A percentile compares a stretch with the other conserved stretches of the same genome.
phyloP scores from a whole-genome alignment of 208 protist genomes.

The Leishmania amazonensis region DNA sequence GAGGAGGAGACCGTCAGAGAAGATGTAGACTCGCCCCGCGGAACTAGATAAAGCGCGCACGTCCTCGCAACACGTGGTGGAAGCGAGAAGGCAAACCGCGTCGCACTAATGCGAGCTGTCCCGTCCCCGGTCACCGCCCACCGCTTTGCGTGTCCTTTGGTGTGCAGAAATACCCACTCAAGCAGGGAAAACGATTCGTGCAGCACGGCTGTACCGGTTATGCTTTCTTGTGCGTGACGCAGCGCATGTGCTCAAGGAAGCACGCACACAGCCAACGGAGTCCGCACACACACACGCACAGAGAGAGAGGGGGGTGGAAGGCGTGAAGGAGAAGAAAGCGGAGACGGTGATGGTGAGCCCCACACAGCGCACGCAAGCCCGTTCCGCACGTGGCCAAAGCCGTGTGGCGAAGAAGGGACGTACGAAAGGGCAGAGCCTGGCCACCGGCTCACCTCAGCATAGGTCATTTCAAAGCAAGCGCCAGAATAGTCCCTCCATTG shows the following conservation, averaged over 20 bases:
- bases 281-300: not conserved
- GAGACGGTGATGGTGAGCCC: not conserved
- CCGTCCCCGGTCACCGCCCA: not conserved
- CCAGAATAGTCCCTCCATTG: not conserved
- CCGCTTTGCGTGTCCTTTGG: not conserved
- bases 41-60: not conserved
- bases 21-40: not conserved
- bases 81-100: not conserved
- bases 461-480: not conserved
- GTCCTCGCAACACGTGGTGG: not conserved
- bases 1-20: not conserved
- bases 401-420: not conserved
- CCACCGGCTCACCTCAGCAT: not conserved
- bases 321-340: not conserved
- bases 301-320: no score
- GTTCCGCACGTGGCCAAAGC: not conserved
- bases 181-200: constrained; percentile 8
- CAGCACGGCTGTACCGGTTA: not conserved
- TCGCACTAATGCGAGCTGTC: not conserved
- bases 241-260: not conserved
- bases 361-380: not conserved
- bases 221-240: not conserved
- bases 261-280: not conserved
- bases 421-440: not conserved
- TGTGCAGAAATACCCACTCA: not conserved